A percentile compares a stretch with the other conserved stretches of the same genome.
phyloP scores from a whole-genome alignment of 257 asterid species.

The Scutellaria baicalensis region DNA sequence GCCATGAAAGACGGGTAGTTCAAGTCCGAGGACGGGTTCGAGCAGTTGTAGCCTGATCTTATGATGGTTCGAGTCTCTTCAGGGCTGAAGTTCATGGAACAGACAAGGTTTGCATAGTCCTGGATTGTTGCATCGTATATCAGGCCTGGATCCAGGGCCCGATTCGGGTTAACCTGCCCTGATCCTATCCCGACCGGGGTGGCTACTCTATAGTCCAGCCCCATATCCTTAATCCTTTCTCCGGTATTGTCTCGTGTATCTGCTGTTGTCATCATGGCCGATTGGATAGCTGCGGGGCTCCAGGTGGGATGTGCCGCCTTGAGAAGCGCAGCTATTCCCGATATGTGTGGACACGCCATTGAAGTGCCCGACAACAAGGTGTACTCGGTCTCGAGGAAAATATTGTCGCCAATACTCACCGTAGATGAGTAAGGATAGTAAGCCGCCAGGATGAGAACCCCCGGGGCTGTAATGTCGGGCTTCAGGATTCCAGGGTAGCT shows the following conservation, averaged over 20 bases:
- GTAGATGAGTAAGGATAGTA: neutral
- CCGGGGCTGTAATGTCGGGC: conserved; percentile 40
- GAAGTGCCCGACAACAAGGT: conserved; percentile 28
- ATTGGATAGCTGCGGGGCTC: conserved; percentile 42
- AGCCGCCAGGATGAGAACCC: conserved; percentile 26
- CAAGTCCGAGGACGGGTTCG: conserved; percentile 25
- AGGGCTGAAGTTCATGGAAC: conserved; percentile 26
- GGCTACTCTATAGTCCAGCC: conserved; percentile 4
- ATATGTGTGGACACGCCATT: conserved; percentile 43
- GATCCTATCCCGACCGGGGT: conserved; percentile 35
- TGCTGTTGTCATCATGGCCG: conserved; percentile 41
- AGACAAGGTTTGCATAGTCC: conserved; percentile 30
- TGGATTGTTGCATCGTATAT: conserved; percentile 27
- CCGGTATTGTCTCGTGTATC: conserved; percentile 17
- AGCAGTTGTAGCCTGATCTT: conserved; percentile 28
- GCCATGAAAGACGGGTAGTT: conserved; percentile 36
- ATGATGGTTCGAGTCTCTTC: conserved; percentile 21
- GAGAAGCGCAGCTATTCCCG: conserved; percentile 34
- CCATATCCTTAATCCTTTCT: conserved; percentile 21
- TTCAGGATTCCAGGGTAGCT: conserved; percentile 25
- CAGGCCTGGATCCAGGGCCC: conserved; percentile 36
- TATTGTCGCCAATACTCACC: conserved; percentile 16
- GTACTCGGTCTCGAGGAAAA: conserved; percentile 15
- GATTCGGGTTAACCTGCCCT: conserved; percentile 33
- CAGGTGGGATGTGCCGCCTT: conserved; percentile 33